Evolutionary conservation across 2,329 filamentous ascomycete genomes (phyloP), one percentile per base, ranked within the genome.

Genomic region (Cordyceps cateniannulata): DNA sequence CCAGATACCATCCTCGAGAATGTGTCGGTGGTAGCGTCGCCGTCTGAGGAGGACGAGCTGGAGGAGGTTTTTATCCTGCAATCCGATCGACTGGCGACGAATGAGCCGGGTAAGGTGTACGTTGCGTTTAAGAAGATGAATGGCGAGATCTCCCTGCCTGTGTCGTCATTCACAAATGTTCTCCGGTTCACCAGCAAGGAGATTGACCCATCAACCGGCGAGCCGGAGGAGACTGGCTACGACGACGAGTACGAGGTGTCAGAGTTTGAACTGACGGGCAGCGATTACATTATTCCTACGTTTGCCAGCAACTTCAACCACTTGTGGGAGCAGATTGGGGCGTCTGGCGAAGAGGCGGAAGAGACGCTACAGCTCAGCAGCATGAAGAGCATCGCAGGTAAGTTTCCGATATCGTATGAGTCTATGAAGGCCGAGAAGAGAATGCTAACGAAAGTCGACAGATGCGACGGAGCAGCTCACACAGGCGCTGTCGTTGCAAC

Each of bases 121-220:
- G 95, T 97, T 45, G 92, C 92, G 2, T 97, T 99, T 81, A 90
- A 89, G 77, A 95, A 96, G 74, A 77, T 85, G 29, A 84, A 82
- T 62, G 92, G 90, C 61, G 90, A 91, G 68, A 81, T 79, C 48
- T 84, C 88, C n/a, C 88, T 96, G 73, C 87, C 92, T 5, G 81
- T 89, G 24, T 86, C 88, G 57, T 89, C 85, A 47, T 96, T 99
- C 75, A 91, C 90, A 66, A 99, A 98, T 75, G 80, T 91, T 44
- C 88, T 99, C 71, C 97, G 95, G 76, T 99, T 99, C 74, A 97
- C 92, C 20, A 95, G 89, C 80, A 98, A 97, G 78, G 95, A 99
- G 76, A 95, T 99, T 66, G 95, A 99, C 69, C 95, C 95, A 6
- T 89, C 89, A 27, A 96, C 91, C n/a, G 85, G 86, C 66, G 92